phyloP scores from a whole-genome alignment of 1,284 basidiomycete species.

The Naganishia sp. region DNA sequence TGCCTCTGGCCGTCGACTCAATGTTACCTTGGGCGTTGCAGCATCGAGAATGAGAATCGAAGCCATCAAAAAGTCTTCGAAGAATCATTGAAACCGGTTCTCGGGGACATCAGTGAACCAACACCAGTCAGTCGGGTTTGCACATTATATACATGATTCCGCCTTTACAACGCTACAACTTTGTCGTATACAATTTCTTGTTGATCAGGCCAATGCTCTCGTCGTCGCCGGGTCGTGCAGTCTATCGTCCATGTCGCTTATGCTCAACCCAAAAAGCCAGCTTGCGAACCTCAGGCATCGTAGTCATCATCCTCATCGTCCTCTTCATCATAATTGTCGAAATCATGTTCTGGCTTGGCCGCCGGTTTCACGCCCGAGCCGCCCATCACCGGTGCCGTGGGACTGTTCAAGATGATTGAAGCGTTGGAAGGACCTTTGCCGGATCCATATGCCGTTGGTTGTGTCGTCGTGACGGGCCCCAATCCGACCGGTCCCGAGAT shows the following conservation, averaged over 20 bases:
- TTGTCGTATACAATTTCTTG: constrained; percentile 14
- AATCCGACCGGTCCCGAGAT: neutral
- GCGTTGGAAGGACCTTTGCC: constrained; percentile 23
- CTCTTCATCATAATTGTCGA: constrained; percentile 22
- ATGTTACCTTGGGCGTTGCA: neutral
- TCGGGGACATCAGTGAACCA: neutral
- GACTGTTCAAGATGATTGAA: constrained; percentile 17
- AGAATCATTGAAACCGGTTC: neutral
- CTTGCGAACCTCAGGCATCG: constrained; percentile 3
- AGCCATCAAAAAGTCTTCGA: constrained; percentile 10
- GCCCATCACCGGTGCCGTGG: constrained; percentile 1
- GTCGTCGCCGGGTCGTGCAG: neutral
- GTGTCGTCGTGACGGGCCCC: neutral
- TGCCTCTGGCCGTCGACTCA: neutral
- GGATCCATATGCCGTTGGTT: neutral
- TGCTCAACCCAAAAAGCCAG: neutral
- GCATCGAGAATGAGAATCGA: constrained; percentile 11
- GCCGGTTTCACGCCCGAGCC: neutral
- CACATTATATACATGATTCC: constrained; percentile 14
- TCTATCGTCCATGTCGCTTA: neutral
- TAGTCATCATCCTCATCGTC: constrained; percentile 27
- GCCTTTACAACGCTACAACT: constrained; percentile 27
- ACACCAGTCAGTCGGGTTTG: neutral
- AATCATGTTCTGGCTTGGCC: neutral
- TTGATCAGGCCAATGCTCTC: neutral